phyloP scores from a whole-genome alignment of 257 asterid genomes.

The Solanum appendiculatum region DNA sequence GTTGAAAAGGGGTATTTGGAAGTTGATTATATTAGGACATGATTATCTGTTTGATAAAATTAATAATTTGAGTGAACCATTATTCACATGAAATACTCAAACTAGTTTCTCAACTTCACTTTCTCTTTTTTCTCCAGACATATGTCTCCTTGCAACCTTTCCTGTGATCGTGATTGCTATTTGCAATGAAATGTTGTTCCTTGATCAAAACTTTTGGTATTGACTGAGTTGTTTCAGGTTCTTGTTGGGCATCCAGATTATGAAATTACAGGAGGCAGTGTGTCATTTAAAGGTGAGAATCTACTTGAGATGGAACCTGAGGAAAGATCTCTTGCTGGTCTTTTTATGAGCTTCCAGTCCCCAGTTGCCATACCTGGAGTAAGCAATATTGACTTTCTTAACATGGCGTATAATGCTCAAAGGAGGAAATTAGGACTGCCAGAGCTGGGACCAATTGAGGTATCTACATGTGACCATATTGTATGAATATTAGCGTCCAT shows the following conservation, averaged over 20 bases:
- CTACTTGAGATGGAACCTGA: constrained; percentile 92
- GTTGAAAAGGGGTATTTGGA: background rate
- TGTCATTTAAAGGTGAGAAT: constrained; percentile 76
- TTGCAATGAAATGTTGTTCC: background rate
- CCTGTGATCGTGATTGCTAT: background rate
- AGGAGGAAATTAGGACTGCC: constrained; percentile 67
- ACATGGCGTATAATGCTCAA: constrained; percentile 92
- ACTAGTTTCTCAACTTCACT: background rate
- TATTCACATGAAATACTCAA: background rate
- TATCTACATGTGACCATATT: constrained; percentile 9
- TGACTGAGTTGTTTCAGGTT: constrained; percentile 47
- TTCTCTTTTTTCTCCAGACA: no score
- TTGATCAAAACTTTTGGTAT: constrained; percentile 1
- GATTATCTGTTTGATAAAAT: background rate
- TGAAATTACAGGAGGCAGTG: constrained; percentile 81
- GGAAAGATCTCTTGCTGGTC: constrained; percentile 91
- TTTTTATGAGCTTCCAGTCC: constrained; percentile 95
- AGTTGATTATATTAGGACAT: background rate
- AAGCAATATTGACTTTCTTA: constrained; percentile 87
- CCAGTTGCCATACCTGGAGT: constrained; percentile 98
- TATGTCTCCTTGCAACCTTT: background rate
- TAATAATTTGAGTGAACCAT: background rate
- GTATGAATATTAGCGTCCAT: background rate
- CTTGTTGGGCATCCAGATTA: constrained; percentile 99
- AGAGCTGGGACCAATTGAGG: constrained; percentile 98